phyloP scores from a whole-genome alignment of 352 stramenopile genomes.

The Globisporangium paroecandrum region DNA sequence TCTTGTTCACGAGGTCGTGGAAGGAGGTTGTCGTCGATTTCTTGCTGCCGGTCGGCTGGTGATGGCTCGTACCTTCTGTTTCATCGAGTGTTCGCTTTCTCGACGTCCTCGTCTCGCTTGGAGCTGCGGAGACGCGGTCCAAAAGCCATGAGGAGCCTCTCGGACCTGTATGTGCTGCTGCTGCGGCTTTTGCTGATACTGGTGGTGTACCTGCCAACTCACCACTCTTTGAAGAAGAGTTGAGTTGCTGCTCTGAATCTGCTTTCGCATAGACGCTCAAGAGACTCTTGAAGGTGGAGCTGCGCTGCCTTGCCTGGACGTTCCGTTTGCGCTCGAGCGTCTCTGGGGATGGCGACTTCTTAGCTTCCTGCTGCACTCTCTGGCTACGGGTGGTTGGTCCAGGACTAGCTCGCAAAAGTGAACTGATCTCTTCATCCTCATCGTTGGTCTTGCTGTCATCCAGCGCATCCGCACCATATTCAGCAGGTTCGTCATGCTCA shows the following conservation, averaged over 20 bases:
- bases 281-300: constrained; percentile 19
- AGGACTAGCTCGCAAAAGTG: neutral
- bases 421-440: neutral
- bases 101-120: constrained; percentile 9
- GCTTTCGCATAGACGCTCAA: constrained; percentile 13
- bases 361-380: neutral
- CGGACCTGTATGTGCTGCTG: neutral
- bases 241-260: neutral
- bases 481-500: neutral
- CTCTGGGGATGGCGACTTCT: constrained; percentile 7
- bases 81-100: constrained; percentile 8
- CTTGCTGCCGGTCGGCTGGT: neutral
- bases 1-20: constrained; percentile 34
- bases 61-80: neutral
- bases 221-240: constrained; percentile 9
- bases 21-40: constrained; percentile 24
- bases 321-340: constrained; percentile 14
- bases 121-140: constrained; percentile 12
- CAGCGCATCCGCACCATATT: neutral
- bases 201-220: neutral
- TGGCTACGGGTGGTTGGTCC: neutral
- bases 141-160: constrained; percentile 23
- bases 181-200: constrained; percentile 7
- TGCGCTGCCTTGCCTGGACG: constrained; percentile 21
- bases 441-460: neutral